A percentile compares a stretch with the other conserved stretches of the same genome.
Conservation (phyloP, 2,329 filamentous ascomycete species). For the Alternaria gaisen region DNA sequence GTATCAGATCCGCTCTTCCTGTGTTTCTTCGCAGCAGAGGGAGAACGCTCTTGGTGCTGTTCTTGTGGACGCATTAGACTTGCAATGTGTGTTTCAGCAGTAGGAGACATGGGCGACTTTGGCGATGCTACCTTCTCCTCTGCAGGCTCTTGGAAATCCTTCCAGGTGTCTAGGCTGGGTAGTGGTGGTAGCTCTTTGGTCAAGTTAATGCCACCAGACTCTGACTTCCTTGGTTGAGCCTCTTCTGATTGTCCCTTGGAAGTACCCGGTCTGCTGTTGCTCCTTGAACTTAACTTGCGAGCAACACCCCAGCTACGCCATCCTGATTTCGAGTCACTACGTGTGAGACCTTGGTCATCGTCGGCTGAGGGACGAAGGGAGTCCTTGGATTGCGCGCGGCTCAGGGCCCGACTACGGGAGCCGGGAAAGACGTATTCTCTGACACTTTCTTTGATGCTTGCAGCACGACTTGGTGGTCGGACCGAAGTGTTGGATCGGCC, state of each 20-base stretch:
- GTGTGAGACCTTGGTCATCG: slow-evolving; percentile 30
- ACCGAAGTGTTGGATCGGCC: slow-evolving; percentile 30
- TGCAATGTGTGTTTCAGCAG: slow-evolving; percentile 43
- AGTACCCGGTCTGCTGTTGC: slow-evolving; percentile 43
- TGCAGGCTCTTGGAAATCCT: slow-evolving; percentile 28
- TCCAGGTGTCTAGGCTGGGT: slow-evolving; percentile 56
- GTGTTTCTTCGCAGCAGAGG: slow-evolving; percentile 34
- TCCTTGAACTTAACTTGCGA: slow-evolving; percentile 45
- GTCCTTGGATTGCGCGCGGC: slow-evolving; percentile 47
- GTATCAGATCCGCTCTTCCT: slow-evolving; percentile 44
- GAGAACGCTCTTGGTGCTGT: slow-evolving; percentile 36
- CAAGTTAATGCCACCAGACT: slow-evolving; percentile 48
- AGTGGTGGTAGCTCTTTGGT: slow-evolving; percentile 59
- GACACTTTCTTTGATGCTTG: slow-evolving; percentile 51
- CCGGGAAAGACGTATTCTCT: slow-evolving; percentile 55
- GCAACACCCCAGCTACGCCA: slow-evolving; percentile 53
- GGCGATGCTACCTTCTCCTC: slow-evolving; percentile 28
- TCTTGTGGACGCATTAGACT: slow-evolving; percentile 48
- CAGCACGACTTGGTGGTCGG: slow-evolving; percentile 47
- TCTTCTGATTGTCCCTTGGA: slow-evolving; percentile 38
- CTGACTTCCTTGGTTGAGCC: slow-evolving; percentile 39
- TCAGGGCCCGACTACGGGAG: slow-evolving; percentile 34
- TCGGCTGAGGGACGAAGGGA: slow-evolving; percentile 34
- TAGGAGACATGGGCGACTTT: slow-evolving; percentile 29
- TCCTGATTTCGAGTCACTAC: slow-evolving; percentile 39